Conservation (phyloP, 305 asterid species). For the Nicotiana rustica region DNA sequence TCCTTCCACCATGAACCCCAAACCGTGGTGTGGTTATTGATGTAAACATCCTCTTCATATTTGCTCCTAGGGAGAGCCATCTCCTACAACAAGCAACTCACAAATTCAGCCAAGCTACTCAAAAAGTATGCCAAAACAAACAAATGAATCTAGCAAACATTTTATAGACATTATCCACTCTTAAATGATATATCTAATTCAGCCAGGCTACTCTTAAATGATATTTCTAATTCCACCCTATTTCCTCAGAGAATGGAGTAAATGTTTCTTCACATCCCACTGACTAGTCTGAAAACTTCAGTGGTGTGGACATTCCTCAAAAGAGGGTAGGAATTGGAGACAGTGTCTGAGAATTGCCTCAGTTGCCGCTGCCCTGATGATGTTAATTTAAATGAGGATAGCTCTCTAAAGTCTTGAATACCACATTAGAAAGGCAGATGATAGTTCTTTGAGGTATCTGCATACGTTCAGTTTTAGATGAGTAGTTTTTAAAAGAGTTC, state of each 20-base stretch:
- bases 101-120: conserved; percentile 32
- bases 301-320: background rate
- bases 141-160: background rate
- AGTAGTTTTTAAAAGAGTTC: background rate
- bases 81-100: conserved; percentile 60
- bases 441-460: conserved; percentile 4
- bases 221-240: background rate
- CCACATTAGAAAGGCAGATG: background rate
- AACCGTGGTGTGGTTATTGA: conserved; percentile 84
- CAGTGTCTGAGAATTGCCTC: background rate
- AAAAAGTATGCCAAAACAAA: conserved; percentile 29
- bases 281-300: background rate
- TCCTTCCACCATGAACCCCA: conserved; percentile 99
- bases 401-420: background rate
- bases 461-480: background rate
- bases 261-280: background rate
- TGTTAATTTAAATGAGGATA: conserved; percentile 23
- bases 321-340: conserved; percentile 13
- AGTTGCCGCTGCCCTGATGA: background rate
- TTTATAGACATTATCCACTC: background rate
- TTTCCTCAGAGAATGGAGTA: background rate
- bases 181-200: too few species aligned
- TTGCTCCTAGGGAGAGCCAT: conserved; percentile 85
- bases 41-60: conserved; percentile 87
- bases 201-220: background rate